Base-by-base conservation (phyloP, 352 stramenopile genomes). In the Lagenidium giganteum region DNA sequence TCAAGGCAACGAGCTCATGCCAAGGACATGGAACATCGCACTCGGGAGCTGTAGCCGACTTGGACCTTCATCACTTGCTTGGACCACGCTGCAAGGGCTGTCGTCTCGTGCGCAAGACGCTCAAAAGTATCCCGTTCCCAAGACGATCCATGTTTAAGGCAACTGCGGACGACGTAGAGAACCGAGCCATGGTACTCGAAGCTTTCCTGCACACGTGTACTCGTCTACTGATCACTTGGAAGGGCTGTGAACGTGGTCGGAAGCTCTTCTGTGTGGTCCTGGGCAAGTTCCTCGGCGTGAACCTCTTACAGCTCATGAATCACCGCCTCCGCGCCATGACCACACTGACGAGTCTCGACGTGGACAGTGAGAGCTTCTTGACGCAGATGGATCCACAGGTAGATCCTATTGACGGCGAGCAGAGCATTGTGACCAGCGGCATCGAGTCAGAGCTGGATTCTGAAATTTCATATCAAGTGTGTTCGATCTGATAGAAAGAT, bases 211-310 rank as follows among this genome's bases (percentile, higher is more conserved):
- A 66, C 27, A 44, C 62, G 24, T 77, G 57, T 24, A 34, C 74
- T 5, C 54, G 43, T 3, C 39, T 74, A 21, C 44, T 76, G 20
- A 57, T 60, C 3, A 43, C 62, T 25, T 83, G 67, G 74, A 32
- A 54, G 9, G 67, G 71, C 17, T 87, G 74, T 23, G 53, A 59
- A 12, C 71, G 71, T n/a, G 71, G 67, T 35, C 60, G 67, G 31
- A 50, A 61, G 49, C 37, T 74, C 43, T 72, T 72, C 38, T 45
- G 47, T 4, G 25, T 51, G 22, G 47, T 67, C 4, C 25, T 87
- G 35, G 67, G 74, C 30, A 67, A 69, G 46, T 87, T 87, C 35
- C 40, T 84, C 3, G 64, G 60, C 26, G 48, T 78, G n/a, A 67
- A 87, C 20, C 36, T 86, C 25, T 42, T 45, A 28, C 49, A 47